Evolutionary conservation across 768 basidiomycete genomes (phyloP).

Genomic region (Xerocomellus amylosporus): DNA sequence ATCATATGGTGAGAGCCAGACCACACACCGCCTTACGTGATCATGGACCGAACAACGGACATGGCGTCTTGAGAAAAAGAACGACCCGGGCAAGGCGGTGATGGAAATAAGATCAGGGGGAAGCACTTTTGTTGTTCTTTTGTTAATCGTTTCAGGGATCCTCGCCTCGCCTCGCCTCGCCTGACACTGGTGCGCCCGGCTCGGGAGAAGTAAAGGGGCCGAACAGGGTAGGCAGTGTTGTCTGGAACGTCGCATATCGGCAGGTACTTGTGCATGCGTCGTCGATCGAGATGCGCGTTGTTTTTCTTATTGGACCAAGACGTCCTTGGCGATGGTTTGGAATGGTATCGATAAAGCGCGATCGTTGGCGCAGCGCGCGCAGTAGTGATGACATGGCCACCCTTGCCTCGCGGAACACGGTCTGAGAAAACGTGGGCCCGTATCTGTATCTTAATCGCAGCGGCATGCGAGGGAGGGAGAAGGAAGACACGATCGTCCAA

Average conservation of each 20-base stretch:
- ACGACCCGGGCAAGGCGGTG: not conserved
- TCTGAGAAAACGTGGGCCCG: constrained; percentile 7
- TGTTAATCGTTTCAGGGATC: not conserved
- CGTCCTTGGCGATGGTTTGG: not conserved
- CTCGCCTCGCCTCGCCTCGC: not conserved
- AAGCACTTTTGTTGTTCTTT: not conserved
- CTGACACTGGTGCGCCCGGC: not conserved
- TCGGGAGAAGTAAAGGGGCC: not conserved
- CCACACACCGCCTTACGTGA: not conserved
- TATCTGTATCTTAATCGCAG: not conserved
- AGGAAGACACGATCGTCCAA: not conserved
- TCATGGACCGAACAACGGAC: not conserved
- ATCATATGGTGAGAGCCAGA: not conserved
- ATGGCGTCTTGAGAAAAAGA: no score
- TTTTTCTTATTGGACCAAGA: not conserved
- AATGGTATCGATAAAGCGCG: not conserved
- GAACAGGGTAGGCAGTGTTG: constrained; percentile 7
- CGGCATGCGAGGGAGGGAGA: not conserved
- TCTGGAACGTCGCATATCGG: not conserved
- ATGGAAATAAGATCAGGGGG: not conserved
- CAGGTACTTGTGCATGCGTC: not conserved
- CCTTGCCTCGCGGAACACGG: constrained; percentile 7
- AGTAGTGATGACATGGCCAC: not conserved
- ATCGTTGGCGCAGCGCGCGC: not conserved
- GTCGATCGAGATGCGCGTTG: not conserved